Base-by-base conservation (phyloP, 2,329 filamentous ascomycete species). In the Sarocladium brachiariae region DNA sequence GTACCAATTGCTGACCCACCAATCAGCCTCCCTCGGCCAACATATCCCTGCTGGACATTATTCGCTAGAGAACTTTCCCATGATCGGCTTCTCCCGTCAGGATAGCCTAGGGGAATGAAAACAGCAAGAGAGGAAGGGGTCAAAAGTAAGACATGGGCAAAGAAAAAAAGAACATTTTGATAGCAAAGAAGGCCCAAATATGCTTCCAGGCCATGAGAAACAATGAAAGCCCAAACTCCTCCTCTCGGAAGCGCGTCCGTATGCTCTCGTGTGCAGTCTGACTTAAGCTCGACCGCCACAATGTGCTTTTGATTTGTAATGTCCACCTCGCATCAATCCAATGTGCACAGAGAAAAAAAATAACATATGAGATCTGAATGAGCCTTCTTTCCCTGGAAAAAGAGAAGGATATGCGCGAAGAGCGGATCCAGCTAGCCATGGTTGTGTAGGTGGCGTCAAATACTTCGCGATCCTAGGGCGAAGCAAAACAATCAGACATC, bases 401-500 rank as follows among this genome's bases (percentile, higher is more conserved):
- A n/a, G n/a, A n/a, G n/a, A n/a, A n/a, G n/a, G n/a, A n/a, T n/a
- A n/a, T n/a, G n/a, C n/a, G n/a, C n/a, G n/a, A n/a, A n/a, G n/a
- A n/a, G n/a, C n/a, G n/a, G n/a, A n/a, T n/a, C n/a, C n/a, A n/a
- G n/a, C n/a, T n/a, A n/a, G n/a, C n/a, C n/a, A n/a, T n/a, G n/a
- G n/a, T n/a, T n/a, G n/a, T n/a, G n/a, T n/a, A n/a, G n/a, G n/a
- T n/a, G n/a, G n/a, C n/a, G n/a, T n/a, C n/a, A n/a, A n/a, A n/a
- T n/a, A n/a, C n/a, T n/a, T n/a, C n/a, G n/a, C n/a, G n/a, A n/a
- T n/a, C n/a, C n/a, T n/a, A n/a, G n/a, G n/a, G n/a, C n/a, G 11
- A 8, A 33, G 25, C 27, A 10, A 8, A n/a, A 27, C 11, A 11
- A 11, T 48, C 31, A 77, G 50, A 78, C 75, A 49, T 78, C 75